Conservation (phyloP, 2,329 filamentous ascomycete genomes). For the Paraphoma sp. region DNA sequence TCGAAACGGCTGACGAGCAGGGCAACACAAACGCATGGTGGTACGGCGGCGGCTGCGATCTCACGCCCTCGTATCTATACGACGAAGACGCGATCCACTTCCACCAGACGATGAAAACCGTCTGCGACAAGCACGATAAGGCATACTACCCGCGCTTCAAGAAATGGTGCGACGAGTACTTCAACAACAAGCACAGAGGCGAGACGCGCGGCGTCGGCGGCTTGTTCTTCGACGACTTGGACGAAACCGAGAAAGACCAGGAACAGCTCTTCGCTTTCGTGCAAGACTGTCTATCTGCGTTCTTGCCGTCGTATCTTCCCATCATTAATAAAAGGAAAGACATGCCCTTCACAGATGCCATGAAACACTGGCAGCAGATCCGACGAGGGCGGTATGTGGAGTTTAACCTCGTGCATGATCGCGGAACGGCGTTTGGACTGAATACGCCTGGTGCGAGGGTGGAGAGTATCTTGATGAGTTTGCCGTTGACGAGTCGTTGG, state of each 20-base stretch:
- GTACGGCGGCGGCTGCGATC: conserved; percentile 94
- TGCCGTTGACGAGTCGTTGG: conserved; percentile 93
- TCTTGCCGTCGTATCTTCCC: conserved; percentile 88
- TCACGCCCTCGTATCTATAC: conserved; percentile 93
- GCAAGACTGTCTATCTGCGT: conserved; percentile 82
- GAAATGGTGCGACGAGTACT: conserved; percentile 98
- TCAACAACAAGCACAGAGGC: conserved; percentile 87
- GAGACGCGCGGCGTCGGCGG: conserved; percentile 90
- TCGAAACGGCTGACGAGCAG: conserved; percentile 89
- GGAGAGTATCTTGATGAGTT: conserved; percentile 96
- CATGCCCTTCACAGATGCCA: conserved; percentile 83
- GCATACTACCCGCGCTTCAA: conserved; percentile 95
- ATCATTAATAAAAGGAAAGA: conserved; percentile 89
- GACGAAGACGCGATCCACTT: conserved; percentile 98
- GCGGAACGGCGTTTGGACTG: conserved; percentile 86
- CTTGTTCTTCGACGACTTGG: conserved; percentile 98
- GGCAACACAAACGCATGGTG: conserved; percentile 90
- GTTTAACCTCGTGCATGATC: conserved; percentile 97
- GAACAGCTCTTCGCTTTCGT: conserved; percentile 91
- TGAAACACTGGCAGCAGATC: conserved; percentile 97
- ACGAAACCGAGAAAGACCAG: conserved; percentile 82
- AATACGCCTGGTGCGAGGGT: conserved; percentile 90
- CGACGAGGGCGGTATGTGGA: conserved; percentile 95
- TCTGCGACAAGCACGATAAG: conserved; percentile 92
- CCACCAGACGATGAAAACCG: conserved; percentile 89